Evolutionary conservation across 2,329 filamentous ascomycete species (phyloP).

Genomic region (Fusarium torreyae): DNA sequence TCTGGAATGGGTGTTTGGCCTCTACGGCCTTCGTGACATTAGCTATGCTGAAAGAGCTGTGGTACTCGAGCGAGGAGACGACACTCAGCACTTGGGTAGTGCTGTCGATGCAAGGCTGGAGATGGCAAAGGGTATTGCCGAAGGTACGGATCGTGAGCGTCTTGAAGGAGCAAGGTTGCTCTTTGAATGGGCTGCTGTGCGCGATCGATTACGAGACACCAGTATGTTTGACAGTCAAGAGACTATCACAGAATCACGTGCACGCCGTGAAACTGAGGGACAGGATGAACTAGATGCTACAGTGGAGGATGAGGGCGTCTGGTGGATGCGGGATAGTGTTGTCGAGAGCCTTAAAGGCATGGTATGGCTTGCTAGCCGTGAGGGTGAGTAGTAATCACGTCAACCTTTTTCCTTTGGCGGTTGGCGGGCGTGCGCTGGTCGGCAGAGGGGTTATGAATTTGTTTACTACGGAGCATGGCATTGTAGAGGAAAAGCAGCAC

Average conservation of each 20-base stretch:
- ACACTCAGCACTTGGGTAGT: conserved; percentile 64
- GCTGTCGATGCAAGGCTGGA: conserved; percentile 80
- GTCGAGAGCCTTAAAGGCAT: conserved; percentile 70
- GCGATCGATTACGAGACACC: conserved; percentile 54
- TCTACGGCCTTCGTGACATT: conserved; percentile 68
- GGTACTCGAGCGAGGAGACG: conserved; percentile 68
- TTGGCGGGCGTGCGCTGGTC: not conserved
- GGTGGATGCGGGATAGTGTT: conserved; percentile 71
- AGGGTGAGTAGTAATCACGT: conserved; percentile 49
- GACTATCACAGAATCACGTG: conserved; percentile 51
- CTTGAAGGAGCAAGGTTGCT: conserved; percentile 66
- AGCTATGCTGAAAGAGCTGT: conserved; percentile 77
- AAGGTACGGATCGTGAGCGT: conserved; percentile 58
- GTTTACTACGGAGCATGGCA: not conserved
- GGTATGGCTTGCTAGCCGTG: conserved; percentile 66
- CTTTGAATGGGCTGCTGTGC: conserved; percentile 70
- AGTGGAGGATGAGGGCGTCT: conserved; percentile 55
- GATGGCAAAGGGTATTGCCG: conserved; percentile 67
- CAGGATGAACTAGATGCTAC: conserved; percentile 41
- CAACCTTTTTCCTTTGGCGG: not conserved
- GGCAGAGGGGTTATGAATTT: not conserved
- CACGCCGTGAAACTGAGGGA: conserved; percentile 30
- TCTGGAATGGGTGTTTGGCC: conserved; percentile 82
- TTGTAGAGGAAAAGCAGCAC: conserved; percentile 9
- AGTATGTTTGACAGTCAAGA: conserved; percentile 55